Percentiles rank a stretch among this genome's conserved stretches.
Evolutionary conservation across 768 basidiomycete genomes (phyloP).

Genomic region (Cyclocybe cylindracea): DNA sequence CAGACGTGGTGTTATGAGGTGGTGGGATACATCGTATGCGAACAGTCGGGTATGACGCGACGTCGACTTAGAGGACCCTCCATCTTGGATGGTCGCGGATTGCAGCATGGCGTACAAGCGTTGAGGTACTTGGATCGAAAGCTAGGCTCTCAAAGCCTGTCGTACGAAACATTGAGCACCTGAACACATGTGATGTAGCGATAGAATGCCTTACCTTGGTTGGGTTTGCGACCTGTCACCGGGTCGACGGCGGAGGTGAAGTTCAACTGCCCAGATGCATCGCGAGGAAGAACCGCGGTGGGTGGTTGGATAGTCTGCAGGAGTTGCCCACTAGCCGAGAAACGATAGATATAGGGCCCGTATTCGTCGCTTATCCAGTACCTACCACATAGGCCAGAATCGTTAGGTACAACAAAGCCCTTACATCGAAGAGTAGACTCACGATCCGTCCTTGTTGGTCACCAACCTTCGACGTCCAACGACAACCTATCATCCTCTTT

Average conservation of each 20-base stretch:
- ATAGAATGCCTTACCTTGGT: slow-evolving; percentile 45
- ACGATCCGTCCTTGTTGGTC: slow-evolving; percentile 59
- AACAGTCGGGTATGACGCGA: slow-evolving; percentile 57
- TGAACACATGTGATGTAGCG: background rate
- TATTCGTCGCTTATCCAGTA: slow-evolving; percentile 73
- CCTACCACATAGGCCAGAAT: slow-evolving; percentile 23
- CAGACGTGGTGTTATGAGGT: slow-evolving; percentile 34
- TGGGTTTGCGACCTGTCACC: slow-evolving; percentile 51
- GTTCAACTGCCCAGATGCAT: slow-evolving; percentile 42
- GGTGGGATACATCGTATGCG: slow-evolving; percentile 50
- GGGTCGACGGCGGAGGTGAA: slow-evolving; percentile 54
- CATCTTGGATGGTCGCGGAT: slow-evolving; percentile 63
- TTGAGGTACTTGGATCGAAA: slow-evolving; percentile 42
- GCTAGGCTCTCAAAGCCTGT: slow-evolving; percentile 65
- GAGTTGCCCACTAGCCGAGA: slow-evolving; percentile 44
- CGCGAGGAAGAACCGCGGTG: slow-evolving; percentile 50
- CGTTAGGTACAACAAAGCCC: background rate
- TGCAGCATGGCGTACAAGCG: slow-evolving; percentile 67
- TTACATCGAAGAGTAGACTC: slow-evolving; percentile 15
- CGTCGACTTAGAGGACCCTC: slow-evolving; percentile 47
- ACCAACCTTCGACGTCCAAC: slow-evolving; percentile 60
- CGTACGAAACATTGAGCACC: background rate
- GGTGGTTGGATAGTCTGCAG: slow-evolving; percentile 64
- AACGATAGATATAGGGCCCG: slow-evolving; percentile 64
- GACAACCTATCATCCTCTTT: slow-evolving; percentile 43